phyloP scores from a whole-genome alignment of 805 yeast genomes.

The Hyphopichia homilentoma region DNA sequence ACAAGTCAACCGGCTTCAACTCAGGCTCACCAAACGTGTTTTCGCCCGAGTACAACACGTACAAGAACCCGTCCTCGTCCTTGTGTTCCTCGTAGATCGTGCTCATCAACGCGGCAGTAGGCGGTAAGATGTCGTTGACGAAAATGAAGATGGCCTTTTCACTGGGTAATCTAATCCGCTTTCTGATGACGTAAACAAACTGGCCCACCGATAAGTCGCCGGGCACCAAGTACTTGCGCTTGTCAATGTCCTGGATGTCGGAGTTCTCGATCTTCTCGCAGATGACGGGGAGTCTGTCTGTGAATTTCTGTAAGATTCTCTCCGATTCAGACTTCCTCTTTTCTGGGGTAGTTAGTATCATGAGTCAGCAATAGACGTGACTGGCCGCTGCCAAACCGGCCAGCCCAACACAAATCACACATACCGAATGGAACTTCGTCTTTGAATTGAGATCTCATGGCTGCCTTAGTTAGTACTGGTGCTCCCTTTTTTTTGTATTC shows the following conservation, averaged over 20 bases:
- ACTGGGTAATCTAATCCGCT: slow-evolving; percentile 91
- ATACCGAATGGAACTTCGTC: slow-evolving; percentile 92
- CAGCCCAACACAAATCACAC: no score
- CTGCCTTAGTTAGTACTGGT: slow-evolving; percentile 2
- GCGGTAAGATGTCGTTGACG: slow-evolving; percentile 95
- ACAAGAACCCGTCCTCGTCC: slow-evolving; percentile 96
- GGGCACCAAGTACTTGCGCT: slow-evolving; percentile 95
- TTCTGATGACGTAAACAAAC: slow-evolving; percentile 95
- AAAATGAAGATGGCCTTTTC: slow-evolving; percentile 98
- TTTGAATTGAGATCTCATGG: slow-evolving; percentile 90
- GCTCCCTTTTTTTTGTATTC: background rate
- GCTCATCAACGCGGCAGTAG: slow-evolving; percentile 96
- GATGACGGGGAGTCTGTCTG: slow-evolving; percentile 92
- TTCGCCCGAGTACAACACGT: slow-evolving; percentile 94
- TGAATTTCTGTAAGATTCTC: slow-evolving; percentile 83
- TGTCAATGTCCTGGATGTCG: slow-evolving; percentile 93
- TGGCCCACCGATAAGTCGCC: slow-evolving; percentile 96
- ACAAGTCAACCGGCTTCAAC: slow-evolving; percentile 4
- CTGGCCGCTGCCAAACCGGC: slow-evolving; percentile 1
- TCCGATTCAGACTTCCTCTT: slow-evolving; percentile 94
- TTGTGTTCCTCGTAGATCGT: slow-evolving; percentile 94
- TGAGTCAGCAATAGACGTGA: slow-evolving; percentile 1
- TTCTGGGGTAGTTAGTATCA: slow-evolving; percentile 38
- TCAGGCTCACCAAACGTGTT: slow-evolving; percentile 77
- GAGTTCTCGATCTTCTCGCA: slow-evolving; percentile 97